Evolutionary conservation across 2,329 filamentous ascomycete genomes (phyloP).

Genomic region (Hortaea werneckii): DNA sequence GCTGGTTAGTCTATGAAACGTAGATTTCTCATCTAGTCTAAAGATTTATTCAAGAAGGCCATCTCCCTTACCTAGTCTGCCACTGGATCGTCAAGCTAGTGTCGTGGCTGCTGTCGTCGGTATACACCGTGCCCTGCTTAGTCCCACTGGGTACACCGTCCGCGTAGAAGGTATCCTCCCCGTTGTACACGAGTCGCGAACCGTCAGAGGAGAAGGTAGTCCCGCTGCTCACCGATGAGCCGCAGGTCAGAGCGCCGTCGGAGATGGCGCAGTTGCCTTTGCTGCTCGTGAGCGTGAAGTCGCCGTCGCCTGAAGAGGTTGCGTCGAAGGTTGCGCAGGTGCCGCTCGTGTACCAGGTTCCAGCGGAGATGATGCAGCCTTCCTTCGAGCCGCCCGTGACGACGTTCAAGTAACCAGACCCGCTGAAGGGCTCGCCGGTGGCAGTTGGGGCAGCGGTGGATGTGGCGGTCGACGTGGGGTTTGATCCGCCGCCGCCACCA

Average conservation of each 20-base stretch:
- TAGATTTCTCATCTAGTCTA: too few relatives aligned
- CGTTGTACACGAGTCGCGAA: constrained; percentile 28
- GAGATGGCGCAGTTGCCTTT: constrained; percentile 51
- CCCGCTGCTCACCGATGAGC: constrained; percentile 31
- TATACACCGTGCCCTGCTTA: constrained; percentile 36
- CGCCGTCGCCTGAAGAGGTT: constrained; percentile 21
- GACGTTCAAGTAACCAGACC: constrained; percentile 52
- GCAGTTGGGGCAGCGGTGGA: constrained; percentile 21
- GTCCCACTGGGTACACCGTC: constrained; percentile 32
- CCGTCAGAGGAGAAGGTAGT: constrained; percentile 32
- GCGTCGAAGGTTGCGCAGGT: constrained; percentile 59
- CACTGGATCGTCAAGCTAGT: constrained; percentile 28
- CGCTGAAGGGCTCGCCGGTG: constrained; percentile 37
- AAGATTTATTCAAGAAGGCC: too few relatives aligned
- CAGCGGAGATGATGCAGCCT: constrained; percentile 57
- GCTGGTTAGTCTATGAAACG: too few relatives aligned
- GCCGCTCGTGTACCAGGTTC: constrained; percentile 57
- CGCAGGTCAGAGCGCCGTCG: constrained; percentile 46
- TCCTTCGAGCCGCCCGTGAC: constrained; percentile 36
- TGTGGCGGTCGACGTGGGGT: constrained; percentile 18
- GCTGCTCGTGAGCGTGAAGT: constrained; percentile 48
- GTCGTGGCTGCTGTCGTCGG: constrained; percentile 18
- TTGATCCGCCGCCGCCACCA: too few relatives aligned
- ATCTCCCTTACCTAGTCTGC: too few relatives aligned
- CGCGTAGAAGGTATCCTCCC: constrained; percentile 34